A percentile compares a stretch with the other conserved stretches of the same genome.
Conservation (phyloP, 805 yeast species). For the Myxozyma lipomycoides region DNA sequence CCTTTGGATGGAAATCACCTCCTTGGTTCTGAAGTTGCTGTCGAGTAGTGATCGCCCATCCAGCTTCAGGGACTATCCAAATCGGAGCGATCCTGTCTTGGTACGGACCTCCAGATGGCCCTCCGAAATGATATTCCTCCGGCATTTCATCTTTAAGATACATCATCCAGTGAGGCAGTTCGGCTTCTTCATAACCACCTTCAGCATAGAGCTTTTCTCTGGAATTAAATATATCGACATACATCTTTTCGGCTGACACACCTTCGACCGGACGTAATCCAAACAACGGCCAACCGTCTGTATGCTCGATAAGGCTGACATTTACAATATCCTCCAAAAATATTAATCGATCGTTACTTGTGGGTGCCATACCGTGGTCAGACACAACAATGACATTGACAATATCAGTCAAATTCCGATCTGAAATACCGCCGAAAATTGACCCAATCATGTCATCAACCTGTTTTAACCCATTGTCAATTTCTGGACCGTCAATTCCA, state of each 20-base stretch:
- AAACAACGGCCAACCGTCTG: constrained; percentile 82
- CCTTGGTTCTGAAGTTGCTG: constrained; percentile 50
- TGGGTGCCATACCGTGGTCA: constrained; percentile 94
- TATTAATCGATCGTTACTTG: constrained; percentile 63
- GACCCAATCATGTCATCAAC: constrained; percentile 64
- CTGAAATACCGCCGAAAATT: constrained; percentile 46
- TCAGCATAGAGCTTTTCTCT: constrained; percentile 35
- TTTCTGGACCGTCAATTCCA: constrained; percentile 62
- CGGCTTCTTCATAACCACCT: constrained; percentile 31
- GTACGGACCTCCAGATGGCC: constrained; percentile 39
- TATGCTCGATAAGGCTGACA: constrained; percentile 50
- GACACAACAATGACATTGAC: constrained; percentile 76
- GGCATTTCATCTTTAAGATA: constrained; percentile 55
- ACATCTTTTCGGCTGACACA: constrained; percentile 45
- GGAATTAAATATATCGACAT: constrained; percentile 41
- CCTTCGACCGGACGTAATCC: constrained; percentile 61
- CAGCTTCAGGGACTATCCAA: constrained; percentile 80
- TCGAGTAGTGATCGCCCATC: constrained; percentile 67
- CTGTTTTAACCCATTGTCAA: constrained; percentile 51
- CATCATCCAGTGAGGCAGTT: constrained; percentile 41
- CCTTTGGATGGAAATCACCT: constrained; percentile 56
- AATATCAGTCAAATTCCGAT: constrained; percentile 57
- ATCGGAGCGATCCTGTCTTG: constrained; percentile 72
- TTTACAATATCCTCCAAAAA: constrained; percentile 70
- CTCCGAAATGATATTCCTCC: constrained; percentile 55